Base-by-base conservation (phyloP, 2,329 filamentous ascomycete genomes). In the Dactylellina leptospora region DNA sequence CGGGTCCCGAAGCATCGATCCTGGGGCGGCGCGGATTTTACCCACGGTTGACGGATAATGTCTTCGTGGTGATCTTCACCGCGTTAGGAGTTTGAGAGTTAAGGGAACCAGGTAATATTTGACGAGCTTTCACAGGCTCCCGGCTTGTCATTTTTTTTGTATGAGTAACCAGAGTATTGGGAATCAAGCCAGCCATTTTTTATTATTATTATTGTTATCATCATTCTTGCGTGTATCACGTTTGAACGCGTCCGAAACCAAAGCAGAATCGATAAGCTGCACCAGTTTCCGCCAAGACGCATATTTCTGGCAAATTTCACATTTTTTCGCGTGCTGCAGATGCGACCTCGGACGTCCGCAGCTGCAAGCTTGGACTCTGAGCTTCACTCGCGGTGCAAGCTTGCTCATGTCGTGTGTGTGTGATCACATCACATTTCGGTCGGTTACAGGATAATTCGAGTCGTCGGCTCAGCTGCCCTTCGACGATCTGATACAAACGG, bases 261-360 rank as follows among this genome's bases (percentile, higher is more conserved):
- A n/a, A n/a, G n/a, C n/a, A n/a, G n/a, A n/a, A n/a, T n/a, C n/a
- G n/a, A n/a, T n/a, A n/a, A n/a, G n/a, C n/a, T n/a, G n/a, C n/a
- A n/a, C n/a, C n/a, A n/a, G n/a, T n/a, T n/a, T n/a, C n/a, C 6
- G 47, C 45, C 28, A 50, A 54, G 50, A 53, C 44, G 30, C n/a
- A 27, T 6, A 4, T 36, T 10, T 54, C 28, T 25, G 25, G 3
- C 20, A 54, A 54, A n/a, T n/a, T 36, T 50, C 56, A 61, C 56
- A 63, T 63, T 51, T 28, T 55, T 55, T n/a, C 8, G 2, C n/a
- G 18, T 53, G 23, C n/a, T 54, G 59, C 51, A 50, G 38, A 47
- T 47, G 59, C 59, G 48, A 55, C 48, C 48, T 63, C 59, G 59
- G 48, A 55, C 59, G 38, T 54, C 48, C 59, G 44, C 59, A 55